Evolutionary conservation across 73 alveolate genomes (phyloP).

Genomic region (Paramecium primaurelia): DNA sequence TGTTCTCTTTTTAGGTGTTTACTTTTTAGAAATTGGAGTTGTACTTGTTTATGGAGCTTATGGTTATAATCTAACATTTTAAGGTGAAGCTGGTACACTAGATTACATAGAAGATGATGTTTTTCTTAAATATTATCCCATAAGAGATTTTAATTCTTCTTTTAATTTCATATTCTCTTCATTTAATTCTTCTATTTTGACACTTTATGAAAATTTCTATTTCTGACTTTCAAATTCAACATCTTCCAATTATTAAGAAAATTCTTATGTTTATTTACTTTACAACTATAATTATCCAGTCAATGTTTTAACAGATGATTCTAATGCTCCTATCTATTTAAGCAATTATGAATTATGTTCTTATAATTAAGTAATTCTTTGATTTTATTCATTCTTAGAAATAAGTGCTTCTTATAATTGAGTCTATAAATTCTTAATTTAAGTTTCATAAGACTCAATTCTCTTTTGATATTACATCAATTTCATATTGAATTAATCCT

Average conservation of each 20-base stretch:
- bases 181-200: background rate
- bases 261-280: background rate
- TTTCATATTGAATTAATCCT: background rate
- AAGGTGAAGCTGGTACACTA: background rate
- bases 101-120: background rate
- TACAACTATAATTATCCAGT: background rate
- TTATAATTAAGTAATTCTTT: background rate
- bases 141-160: constrained; percentile 8
- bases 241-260: background rate
- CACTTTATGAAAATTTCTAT: background rate
- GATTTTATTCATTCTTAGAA: background rate
- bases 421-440: background rate
- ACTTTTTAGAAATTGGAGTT: background rate
- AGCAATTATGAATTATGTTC: background rate
- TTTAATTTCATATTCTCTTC: background rate
- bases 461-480: background rate
- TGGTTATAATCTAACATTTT: background rate
- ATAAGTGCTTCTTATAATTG: background rate
- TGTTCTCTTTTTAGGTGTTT: background rate
- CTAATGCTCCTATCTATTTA: constrained; percentile 2
- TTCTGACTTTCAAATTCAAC: background rate
- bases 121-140: background rate
- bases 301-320: background rate
- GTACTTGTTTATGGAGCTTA: background rate
- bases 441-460: background rate